phyloP scores from a whole-genome alignment of 2,329 filamentous ascomycete species.

The Eutypa lata region DNA sequence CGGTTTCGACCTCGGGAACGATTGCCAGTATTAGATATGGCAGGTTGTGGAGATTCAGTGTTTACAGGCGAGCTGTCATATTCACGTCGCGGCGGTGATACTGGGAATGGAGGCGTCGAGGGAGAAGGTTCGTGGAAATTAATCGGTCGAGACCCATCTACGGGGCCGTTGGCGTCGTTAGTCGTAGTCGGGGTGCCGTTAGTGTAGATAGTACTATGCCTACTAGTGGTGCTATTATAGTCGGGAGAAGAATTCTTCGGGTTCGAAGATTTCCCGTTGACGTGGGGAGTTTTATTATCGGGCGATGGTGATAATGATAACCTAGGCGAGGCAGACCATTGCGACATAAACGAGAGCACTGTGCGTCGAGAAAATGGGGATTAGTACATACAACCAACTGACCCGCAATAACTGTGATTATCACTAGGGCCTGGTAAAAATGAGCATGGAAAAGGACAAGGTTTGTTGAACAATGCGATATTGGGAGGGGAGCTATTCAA shows the following conservation, averaged over 20 bases:
- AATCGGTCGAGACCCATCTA: not conserved
- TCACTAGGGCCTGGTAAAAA: not conserved
- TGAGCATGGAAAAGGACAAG: too few relatives aligned
- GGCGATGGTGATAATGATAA: slow-evolving; percentile 31
- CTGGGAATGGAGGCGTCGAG: slow-evolving; percentile 19
- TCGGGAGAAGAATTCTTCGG: not conserved
- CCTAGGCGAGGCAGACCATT: slow-evolving; percentile 58
- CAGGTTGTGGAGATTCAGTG: slow-evolving; percentile 30
- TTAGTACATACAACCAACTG: slow-evolving; percentile 30
- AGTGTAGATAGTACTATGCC: not conserved
- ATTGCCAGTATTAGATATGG: slow-evolving; percentile 20
- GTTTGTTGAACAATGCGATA: too few relatives aligned
- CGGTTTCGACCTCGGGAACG: slow-evolving; percentile 35
- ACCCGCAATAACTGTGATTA: not conserved
- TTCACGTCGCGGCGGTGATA: slow-evolving; percentile 23
- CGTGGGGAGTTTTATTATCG: slow-evolving; percentile 28
- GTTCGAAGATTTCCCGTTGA: not conserved
- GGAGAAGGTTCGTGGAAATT: slow-evolving; percentile 9
- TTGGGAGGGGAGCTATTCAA: not conserved
- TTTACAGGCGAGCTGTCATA: slow-evolving; percentile 40
- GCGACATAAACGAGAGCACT: slow-evolving; percentile 90
- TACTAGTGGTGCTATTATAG: not conserved
- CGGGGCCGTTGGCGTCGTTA: not conserved
- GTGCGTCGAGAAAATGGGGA: slow-evolving; percentile 21
- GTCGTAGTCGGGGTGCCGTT: not conserved